Percentiles rank a stretch among this genome's conserved stretches.
phyloP scores from a whole-genome alignment of 2,329 filamentous ascomycete genomes.

The Botrytis aclada region DNA sequence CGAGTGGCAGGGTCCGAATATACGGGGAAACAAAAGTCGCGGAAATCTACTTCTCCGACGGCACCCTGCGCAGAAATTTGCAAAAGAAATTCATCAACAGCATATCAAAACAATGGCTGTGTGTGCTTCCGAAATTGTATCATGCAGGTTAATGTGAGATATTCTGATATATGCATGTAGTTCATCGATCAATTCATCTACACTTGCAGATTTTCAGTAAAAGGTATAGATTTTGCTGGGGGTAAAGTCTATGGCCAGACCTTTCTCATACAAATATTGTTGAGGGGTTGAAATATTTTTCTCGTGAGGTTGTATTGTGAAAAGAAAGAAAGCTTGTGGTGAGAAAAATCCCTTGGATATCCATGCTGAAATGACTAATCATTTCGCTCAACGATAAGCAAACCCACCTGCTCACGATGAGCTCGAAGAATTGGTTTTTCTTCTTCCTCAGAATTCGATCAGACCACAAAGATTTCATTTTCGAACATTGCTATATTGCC shows the following conservation, averaged over 20 bases:
- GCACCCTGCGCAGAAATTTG: background rate
- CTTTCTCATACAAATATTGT: background rate
- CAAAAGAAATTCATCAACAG: background rate
- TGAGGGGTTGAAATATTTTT: background rate
- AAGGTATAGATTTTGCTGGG: background rate
- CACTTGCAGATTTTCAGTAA: background rate
- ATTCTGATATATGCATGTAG: constrained; percentile 4
- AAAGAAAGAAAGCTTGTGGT: background rate
- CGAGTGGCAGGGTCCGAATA: background rate
- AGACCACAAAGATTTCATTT: background rate
- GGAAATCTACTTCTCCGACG: background rate
- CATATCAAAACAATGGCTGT: background rate
- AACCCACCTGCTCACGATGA: background rate
- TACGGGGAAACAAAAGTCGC: background rate
- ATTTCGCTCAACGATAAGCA: background rate
- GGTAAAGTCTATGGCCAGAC: background rate
- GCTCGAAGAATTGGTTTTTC: background rate
- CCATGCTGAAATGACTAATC: constrained; percentile 7
- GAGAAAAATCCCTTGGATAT: background rate
- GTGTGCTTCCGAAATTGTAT: background rate
- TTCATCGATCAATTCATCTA: background rate
- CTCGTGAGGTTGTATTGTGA: background rate
- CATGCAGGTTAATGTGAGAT: background rate
- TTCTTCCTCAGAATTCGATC: background rate
- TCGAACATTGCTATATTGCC: background rate